These are phyloP conservation scores for Lentinula guzmanii DNA, from an alignment of 768 basidiomycete genomes.

Conservation along the genomic window DNA sequence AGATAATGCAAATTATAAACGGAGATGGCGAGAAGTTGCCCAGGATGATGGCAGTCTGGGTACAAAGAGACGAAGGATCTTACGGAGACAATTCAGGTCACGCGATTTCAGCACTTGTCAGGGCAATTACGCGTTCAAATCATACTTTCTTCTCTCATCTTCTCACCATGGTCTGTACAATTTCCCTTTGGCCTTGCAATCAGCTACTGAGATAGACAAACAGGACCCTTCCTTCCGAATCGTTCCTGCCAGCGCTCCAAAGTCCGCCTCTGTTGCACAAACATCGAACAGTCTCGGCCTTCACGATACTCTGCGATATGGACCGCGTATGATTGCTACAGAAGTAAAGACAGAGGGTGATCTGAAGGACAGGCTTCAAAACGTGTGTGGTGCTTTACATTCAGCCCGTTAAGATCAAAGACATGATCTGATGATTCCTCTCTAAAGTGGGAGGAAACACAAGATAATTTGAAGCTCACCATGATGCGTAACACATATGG, in stretches of 20 bases:
- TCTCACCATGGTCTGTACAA: background rate
- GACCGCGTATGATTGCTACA: slow-evolving; percentile 73
- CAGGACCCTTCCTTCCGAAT: slow-evolving; percentile 55
- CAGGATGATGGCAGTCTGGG: slow-evolving; percentile 1
- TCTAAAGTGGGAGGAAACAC: slow-evolving; percentile 87
- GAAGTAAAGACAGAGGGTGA: slow-evolving; percentile 59
- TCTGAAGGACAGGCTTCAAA: slow-evolving; percentile 68
- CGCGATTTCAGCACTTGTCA: background rate
- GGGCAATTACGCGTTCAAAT: slow-evolving; percentile 19
- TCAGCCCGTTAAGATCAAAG: background rate
- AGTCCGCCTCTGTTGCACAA: slow-evolving; percentile 59
- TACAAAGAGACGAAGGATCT: background rate
- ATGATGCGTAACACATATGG: slow-evolving; percentile 83
- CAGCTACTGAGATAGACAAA: background rate
- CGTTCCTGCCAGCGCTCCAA: slow-evolving; percentile 48
- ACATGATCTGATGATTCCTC: background rate
- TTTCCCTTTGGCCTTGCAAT: background rate
- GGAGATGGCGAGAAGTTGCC: background rate
- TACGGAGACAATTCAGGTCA: slow-evolving; percentile 5
- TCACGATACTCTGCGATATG: slow-evolving; percentile 85
- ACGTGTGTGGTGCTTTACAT: slow-evolving; percentile 39
- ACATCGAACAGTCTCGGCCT: slow-evolving; percentile 74
- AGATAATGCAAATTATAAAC: background rate
- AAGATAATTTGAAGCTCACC: slow-evolving; percentile 80
- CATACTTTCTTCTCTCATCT: background rate